These are phyloP conservation scores for Mortierella sp. DNA, from an alignment of 371 early-diverging fungal species.

Conservation along the genomic window DNA sequence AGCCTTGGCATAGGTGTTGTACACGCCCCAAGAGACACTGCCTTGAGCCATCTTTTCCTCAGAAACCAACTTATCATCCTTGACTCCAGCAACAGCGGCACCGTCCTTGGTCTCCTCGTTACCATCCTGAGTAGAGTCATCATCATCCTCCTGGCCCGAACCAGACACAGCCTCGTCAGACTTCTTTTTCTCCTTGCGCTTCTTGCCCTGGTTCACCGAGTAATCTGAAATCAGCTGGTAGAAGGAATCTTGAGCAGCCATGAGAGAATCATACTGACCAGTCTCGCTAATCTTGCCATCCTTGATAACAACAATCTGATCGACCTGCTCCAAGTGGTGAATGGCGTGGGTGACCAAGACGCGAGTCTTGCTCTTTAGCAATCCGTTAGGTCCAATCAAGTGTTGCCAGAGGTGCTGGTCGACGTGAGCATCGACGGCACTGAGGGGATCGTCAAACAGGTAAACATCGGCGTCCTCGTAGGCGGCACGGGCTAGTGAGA, in stretches of 20 bases:
- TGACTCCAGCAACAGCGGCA: slow-evolving; percentile 37
- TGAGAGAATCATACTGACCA: slow-evolving; percentile 66
- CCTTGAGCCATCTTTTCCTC: slow-evolving; percentile 75
- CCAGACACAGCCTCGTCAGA: neutral
- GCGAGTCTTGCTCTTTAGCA: slow-evolving; percentile 67
- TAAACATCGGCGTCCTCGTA: slow-evolving; percentile 65
- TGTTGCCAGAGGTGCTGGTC: slow-evolving; percentile 48
- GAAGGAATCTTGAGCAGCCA: slow-evolving; percentile 59
- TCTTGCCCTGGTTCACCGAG: slow-evolving; percentile 22
- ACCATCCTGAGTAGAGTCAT: slow-evolving; percentile 13
- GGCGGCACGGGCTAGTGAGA: slow-evolving; percentile 63
- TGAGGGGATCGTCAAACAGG: slow-evolving; percentile 83
- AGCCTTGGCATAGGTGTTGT: slow-evolving; percentile 68
- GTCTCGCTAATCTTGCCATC: slow-evolving; percentile 68
- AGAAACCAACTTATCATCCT: slow-evolving; percentile 60
- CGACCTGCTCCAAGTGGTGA: slow-evolving; percentile 56
- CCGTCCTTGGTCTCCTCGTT: slow-evolving; percentile 15
- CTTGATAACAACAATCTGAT: slow-evolving; percentile 66
- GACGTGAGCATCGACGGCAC: slow-evolving; percentile 88
- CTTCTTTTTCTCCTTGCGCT: slow-evolving; percentile 16
- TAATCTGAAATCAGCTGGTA: slow-evolving; percentile 60
- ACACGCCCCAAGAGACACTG: slow-evolving; percentile 68
- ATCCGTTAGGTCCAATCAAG: slow-evolving; percentile 67
- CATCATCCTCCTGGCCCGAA: neutral
- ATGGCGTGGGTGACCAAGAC: slow-evolving; percentile 64